Percentiles rank a stretch among this genome's conserved stretches.
Evolutionary conservation across 768 basidiomycete species (phyloP).

Genomic region (Albatrellus ellisii): DNA sequence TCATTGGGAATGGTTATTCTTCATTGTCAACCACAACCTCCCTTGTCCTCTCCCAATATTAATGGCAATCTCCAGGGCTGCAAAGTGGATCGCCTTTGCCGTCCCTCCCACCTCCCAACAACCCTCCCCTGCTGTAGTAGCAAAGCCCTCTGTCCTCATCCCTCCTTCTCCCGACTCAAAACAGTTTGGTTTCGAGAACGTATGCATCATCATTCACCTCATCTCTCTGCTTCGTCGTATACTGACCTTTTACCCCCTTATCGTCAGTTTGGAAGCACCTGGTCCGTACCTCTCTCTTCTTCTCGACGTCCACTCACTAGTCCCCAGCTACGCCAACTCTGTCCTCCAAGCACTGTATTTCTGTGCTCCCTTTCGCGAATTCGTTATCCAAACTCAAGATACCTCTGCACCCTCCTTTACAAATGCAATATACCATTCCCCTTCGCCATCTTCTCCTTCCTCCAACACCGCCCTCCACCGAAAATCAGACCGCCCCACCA

Average conservation of each 20-base stretch:
- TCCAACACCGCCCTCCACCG: slow-evolving; percentile 34
- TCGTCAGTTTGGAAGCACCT: slow-evolving; percentile 87
- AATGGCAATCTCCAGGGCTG: slow-evolving; percentile 13
- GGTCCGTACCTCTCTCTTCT: slow-evolving; percentile 32
- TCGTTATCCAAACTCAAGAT: slow-evolving; percentile 62
- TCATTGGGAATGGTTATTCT: background rate
- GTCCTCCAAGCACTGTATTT: slow-evolving; percentile 96
- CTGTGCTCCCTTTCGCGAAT: slow-evolving; percentile 85
- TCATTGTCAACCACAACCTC: slow-evolving; percentile 2
- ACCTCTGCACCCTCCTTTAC: slow-evolving; percentile 30
- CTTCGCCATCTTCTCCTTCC: slow-evolving; percentile 21
- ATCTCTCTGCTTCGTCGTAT: no score
- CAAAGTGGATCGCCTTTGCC: slow-evolving; percentile 11
- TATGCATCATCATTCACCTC: slow-evolving; percentile 28
- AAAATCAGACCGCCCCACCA: slow-evolving; percentile 41
- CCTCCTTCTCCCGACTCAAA: slow-evolving; percentile 58
- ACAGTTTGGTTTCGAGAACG: slow-evolving; percentile 96
- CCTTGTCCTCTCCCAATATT: background rate
- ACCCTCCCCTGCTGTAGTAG: background rate
- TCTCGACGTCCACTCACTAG: background rate
- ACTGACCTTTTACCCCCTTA: background rate
- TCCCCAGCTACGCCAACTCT: slow-evolving; percentile 88
- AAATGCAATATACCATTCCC: no score
- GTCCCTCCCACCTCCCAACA: slow-evolving; percentile 6
- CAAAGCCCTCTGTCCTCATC: slow-evolving; percentile 7